A percentile compares a stretch with the other conserved stretches of the same genome.
These are phyloP conservation scores for Trichoderma sp. DNA, from an alignment of 2,329 filamentous ascomycete species.

Conservation along the genomic window DNA sequence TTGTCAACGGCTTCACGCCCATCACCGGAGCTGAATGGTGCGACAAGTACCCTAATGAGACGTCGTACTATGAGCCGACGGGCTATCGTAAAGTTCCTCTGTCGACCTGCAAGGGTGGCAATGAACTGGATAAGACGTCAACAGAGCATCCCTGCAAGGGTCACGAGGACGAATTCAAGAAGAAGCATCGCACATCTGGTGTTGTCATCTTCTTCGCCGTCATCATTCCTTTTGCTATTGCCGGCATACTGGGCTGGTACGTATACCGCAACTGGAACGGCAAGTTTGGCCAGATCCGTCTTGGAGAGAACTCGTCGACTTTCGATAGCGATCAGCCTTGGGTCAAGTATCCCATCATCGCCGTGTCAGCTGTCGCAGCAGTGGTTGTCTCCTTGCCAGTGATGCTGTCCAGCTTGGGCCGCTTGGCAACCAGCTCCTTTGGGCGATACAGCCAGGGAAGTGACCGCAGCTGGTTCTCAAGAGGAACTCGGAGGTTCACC, in stretches of 20 bases:
- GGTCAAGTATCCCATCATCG: conserved; percentile 81
- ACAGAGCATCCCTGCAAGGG: conserved; percentile 66
- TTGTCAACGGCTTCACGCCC: conserved; percentile 74
- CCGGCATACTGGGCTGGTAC: conserved; percentile 77
- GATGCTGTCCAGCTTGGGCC: conserved; percentile 73
- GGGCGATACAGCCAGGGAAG: conserved; percentile 55
- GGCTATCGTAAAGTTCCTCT: conserved; percentile 90
- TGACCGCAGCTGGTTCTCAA: conserved; percentile 55
- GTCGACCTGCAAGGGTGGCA: conserved; percentile 80
- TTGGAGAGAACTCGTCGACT: conserved; percentile 67
- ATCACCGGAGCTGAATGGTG: conserved; percentile 56
- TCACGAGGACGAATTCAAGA: conserved; percentile 80
- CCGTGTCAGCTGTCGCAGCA: conserved; percentile 66
- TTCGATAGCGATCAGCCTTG: conserved; percentile 74
- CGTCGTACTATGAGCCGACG: conserved; percentile 81
- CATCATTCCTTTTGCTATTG: conserved; percentile 71
- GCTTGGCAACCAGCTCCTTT: conserved; percentile 58
- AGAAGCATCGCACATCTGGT: conserved; percentile 69
- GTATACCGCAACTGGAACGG: conserved; percentile 82
- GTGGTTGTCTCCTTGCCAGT: conserved; percentile 68
- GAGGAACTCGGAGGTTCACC: conserved; percentile 74
- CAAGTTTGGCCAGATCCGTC: conserved; percentile 89
- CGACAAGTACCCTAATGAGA: conserved; percentile 64
- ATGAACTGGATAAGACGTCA: conserved; percentile 71
- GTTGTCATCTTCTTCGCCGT: conserved; percentile 85